These are phyloP conservation scores for Heimioporus sp. DNA, from an alignment of 768 basidiomycete species.

Conservation along the genomic window DNA sequence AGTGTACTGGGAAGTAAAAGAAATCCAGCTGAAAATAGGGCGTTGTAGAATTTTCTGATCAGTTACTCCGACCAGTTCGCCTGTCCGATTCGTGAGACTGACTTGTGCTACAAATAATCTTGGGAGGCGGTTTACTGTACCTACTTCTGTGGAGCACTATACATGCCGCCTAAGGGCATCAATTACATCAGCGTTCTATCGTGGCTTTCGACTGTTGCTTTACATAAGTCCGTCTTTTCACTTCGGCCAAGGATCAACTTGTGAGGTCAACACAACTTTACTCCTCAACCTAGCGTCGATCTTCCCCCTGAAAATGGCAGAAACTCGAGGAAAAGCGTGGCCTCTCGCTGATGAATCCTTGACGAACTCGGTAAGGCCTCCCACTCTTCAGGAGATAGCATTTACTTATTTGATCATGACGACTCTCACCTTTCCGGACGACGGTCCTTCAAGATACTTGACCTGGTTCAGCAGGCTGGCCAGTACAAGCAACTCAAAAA, in stretches of 20 bases:
- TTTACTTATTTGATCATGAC: neutral
- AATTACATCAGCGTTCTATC: conserved; percentile 16
- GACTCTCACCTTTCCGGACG: neutral
- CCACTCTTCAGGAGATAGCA: neutral
- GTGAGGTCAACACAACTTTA: conserved; percentile 64
- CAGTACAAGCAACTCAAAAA: conserved; percentile 99
- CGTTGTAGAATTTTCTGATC: no score
- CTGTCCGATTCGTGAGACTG: no score
- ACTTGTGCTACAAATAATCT: no score
- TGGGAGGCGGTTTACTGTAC: no score
- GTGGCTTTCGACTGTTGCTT: neutral
- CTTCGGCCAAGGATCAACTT: conserved; percentile 81
- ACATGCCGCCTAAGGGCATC: conserved; percentile 1
- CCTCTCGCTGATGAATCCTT: conserved; percentile 82
- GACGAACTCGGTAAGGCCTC: conserved; percentile 76
- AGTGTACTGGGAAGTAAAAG: no score
- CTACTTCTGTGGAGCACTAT: neutral
- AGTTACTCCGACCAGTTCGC: no score
- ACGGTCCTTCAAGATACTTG: conserved; percentile 67
- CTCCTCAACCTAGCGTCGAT: conserved; percentile 1
- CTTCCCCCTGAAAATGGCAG: conserved; percentile 48
- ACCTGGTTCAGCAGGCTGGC: conserved; percentile 92
- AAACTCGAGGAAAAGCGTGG: conserved; percentile 79
- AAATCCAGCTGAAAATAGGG: no score
- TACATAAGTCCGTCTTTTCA: neutral